These are phyloP conservation scores for Gastrodia elata DNA, from an alignment of 106 monocot genomes.

Conservation along the genomic window DNA sequence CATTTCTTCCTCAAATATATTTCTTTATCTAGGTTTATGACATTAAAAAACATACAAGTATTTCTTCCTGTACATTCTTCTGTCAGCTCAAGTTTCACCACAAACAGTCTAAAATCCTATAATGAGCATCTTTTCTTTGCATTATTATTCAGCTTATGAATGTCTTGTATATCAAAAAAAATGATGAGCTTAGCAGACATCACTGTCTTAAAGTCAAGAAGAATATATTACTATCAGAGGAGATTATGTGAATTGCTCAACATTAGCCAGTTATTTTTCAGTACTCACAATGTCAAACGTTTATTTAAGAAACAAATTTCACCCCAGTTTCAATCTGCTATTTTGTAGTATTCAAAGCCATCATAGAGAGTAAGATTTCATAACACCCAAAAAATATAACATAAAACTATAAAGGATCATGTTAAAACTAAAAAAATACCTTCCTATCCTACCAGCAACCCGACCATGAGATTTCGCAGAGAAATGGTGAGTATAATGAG, in stretches of 20 bases:
- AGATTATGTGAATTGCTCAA: not conserved
- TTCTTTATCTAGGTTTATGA: no score
- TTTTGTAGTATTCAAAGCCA: not conserved
- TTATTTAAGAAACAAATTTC: not conserved
- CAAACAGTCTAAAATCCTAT: no score
- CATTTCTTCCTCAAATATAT: no score
- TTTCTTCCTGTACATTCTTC: no score
- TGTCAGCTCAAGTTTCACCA: no score
- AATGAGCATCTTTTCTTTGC: not conserved
- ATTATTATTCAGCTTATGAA: not conserved
- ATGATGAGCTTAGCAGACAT: not conserved
- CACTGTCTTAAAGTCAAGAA: not conserved
- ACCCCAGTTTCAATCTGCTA: not conserved
- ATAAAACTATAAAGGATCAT: not conserved
- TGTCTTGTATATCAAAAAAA: not conserved
- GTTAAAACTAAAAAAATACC: constrained; percentile 32
- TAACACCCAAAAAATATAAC: not conserved
- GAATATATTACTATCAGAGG: constrained; percentile 1
- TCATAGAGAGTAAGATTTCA: not conserved
- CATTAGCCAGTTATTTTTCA: not conserved
- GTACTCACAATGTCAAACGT: not conserved
- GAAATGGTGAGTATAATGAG: constrained; percentile 62
- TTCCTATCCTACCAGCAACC: constrained; percentile 79
- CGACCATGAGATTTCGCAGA: constrained; percentile 85
- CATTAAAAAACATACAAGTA: no score